These are phyloP conservation scores for Starmerella potacharoeniae DNA, from an alignment of 805 yeast species.

Conservation along the genomic window DNA sequence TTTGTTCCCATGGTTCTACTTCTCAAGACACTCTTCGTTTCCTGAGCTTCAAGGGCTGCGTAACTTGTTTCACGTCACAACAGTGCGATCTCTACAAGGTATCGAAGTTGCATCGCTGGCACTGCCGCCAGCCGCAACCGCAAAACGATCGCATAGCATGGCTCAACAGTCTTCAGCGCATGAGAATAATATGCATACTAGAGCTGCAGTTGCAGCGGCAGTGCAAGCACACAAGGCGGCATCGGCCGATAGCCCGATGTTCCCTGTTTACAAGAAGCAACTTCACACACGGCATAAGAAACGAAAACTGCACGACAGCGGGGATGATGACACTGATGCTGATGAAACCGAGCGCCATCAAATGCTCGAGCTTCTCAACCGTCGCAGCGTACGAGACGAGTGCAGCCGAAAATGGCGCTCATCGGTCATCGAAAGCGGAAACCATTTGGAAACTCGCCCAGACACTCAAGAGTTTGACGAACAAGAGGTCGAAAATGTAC, in stretches of 20 bases:
- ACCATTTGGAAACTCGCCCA: not conserved
- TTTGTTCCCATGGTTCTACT: slow-evolving; percentile 23
- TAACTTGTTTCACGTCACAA: slow-evolving; percentile 11
- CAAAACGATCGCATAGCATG: not conserved
- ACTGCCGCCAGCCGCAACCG: not conserved
- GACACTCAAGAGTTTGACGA: slow-evolving; percentile 2
- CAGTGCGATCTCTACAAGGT: slow-evolving; percentile 10
- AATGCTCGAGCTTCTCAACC: not conserved
- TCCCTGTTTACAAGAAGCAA: not conserved
- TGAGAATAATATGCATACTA: not conserved
- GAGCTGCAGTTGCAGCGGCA: not conserved
- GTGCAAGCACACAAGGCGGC: not conserved
- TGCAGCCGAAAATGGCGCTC: not conserved
- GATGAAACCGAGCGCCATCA: slow-evolving; percentile 4
- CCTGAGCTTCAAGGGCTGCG: slow-evolving; percentile 22
- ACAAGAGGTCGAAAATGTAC: not conserved
- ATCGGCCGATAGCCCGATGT: not conserved
- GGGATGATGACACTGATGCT: not conserved
- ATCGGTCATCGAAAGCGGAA: not conserved
- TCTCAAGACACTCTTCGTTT: slow-evolving; percentile 28
- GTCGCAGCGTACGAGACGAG: not conserved
- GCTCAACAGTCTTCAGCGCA: not conserved
- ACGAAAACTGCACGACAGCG: not conserved
- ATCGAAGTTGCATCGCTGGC: not conserved
- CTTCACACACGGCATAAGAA: not conserved